These are phyloP conservation scores for Huntiella abstrusa DNA, from an alignment of 2,329 filamentous ascomycete genomes.

Conservation along the genomic window DNA sequence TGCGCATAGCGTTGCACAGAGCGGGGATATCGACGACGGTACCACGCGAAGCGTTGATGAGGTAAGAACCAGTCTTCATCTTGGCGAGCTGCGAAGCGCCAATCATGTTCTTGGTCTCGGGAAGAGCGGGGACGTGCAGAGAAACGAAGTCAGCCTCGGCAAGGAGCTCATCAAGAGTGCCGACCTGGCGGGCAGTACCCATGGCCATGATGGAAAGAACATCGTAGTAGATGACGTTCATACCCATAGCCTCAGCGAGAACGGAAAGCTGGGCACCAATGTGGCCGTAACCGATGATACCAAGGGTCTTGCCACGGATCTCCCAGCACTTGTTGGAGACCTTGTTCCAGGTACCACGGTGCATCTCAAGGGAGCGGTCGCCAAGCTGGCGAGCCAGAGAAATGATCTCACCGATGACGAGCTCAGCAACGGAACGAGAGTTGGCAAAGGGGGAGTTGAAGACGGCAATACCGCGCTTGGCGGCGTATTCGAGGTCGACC, in stretches of 20 bases:
- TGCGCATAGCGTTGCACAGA: conserved; percentile 69
- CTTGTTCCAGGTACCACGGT: conserved; percentile 93
- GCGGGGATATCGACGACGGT: conserved; percentile 88
- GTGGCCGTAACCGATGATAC: conserved; percentile 92
- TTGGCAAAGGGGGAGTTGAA: conserved; percentile 99
- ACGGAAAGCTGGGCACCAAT: conserved; percentile 94
- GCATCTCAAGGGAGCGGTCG: conserved; percentile 86
- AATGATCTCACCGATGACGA: conserved; percentile 91
- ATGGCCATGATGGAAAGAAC: conserved; percentile 86
- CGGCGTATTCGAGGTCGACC: conserved; percentile 70
- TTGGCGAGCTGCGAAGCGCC: conserved; percentile 55
- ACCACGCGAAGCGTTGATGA: conserved; percentile 91
- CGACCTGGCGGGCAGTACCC: conserved; percentile 70
- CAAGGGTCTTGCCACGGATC: conserved; percentile 86
- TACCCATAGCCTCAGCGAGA: conserved; percentile 90
- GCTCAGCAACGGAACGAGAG: conserved; percentile 86
- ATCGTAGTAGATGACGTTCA: conserved; percentile 96
- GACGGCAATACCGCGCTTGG: conserved; percentile 74
- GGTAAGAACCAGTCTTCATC: conserved; percentile 86
- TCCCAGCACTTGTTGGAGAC: conserved; percentile 96
- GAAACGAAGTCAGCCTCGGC: conserved; percentile 77
- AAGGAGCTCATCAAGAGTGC: conserved; percentile 58
- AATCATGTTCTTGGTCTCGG: conserved; percentile 89
- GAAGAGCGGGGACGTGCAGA: conserved; percentile 79
- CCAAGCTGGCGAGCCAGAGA: conserved; percentile 75